Conservation (phyloP, 805 yeast genomes). For the Priceomyces fermenticarens region DNA sequence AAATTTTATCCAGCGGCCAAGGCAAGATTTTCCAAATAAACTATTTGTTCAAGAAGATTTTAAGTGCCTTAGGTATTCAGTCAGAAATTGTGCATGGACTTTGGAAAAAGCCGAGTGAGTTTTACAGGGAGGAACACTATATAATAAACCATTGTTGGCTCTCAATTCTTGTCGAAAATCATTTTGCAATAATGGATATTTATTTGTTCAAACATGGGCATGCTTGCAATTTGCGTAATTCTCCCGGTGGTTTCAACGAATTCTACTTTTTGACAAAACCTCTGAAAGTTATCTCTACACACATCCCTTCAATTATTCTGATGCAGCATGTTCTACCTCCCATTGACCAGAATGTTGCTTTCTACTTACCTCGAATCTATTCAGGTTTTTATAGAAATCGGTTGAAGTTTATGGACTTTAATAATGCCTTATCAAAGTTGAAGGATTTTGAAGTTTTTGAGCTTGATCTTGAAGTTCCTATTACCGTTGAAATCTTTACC, state of each 20-base stretch:
- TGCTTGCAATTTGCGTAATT: constrained; percentile 28
- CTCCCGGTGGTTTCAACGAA: constrained; percentile 33
- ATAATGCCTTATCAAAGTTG: constrained; percentile 71
- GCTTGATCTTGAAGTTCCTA: constrained; percentile 69
- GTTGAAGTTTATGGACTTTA: constrained; percentile 62
- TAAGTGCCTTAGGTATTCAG: constrained; percentile 65
- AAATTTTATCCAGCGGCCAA: constrained; percentile 44
- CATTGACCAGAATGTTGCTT: constrained; percentile 70
- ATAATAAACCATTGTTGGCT: constrained; percentile 87
- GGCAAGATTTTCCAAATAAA: constrained; percentile 74
- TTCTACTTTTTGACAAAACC: constrained; percentile 83
- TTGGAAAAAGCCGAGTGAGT: constrained; percentile 71
- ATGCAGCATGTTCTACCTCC: constrained; percentile 89
- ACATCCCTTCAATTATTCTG: constrained; percentile 73
- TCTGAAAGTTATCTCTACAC: constrained; percentile 71
- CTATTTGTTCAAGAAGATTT: constrained; percentile 69
- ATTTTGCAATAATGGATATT: constrained; percentile 76
- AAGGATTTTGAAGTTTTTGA: constrained; percentile 78
- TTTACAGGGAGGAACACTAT: constrained; percentile 48
- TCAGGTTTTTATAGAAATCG: constrained; percentile 69
- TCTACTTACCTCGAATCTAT: constrained; percentile 81
- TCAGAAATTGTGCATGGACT: constrained; percentile 81
- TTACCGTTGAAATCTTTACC: constrained; percentile 64
- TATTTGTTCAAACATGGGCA: constrained; percentile 34
- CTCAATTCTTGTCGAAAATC: constrained; percentile 68